These are phyloP conservation scores for Arthrobotrys entomopaga DNA, from an alignment of 2,329 filamentous ascomycete genomes.

Conservation along the genomic window DNA sequence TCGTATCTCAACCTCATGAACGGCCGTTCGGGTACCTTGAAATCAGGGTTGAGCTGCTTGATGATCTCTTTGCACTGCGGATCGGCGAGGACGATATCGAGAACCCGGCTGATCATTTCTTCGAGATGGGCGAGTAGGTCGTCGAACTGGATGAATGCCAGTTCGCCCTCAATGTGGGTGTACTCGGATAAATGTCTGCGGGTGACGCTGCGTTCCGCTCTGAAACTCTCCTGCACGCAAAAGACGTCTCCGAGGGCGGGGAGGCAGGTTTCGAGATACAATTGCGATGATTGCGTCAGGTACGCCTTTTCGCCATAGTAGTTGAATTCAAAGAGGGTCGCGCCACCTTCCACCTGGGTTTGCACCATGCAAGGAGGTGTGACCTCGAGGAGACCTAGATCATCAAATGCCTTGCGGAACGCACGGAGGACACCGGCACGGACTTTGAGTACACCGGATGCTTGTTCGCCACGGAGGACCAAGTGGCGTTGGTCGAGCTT, in stretches of 20 bases:
- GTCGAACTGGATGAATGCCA: conserved; percentile 93
- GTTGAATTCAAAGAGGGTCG: conserved; percentile 87
- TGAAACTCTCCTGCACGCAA: conserved; percentile 98
- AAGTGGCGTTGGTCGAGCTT: conserved; percentile 86
- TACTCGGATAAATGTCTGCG: conserved; percentile 95
- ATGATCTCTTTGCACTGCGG: conserved; percentile 77
- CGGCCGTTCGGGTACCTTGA: conserved; percentile 81
- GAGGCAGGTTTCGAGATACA: conserved; percentile 95
- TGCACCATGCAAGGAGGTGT: conserved; percentile 90
- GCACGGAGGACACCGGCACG: conserved; percentile 82
- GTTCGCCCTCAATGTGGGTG: conserved; percentile 93
- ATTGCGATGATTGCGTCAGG: conserved; percentile 94
- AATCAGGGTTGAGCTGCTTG: conserved; percentile 89
- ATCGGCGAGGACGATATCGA: conserved; percentile 80
- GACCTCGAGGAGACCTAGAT: conserved; percentile 81
- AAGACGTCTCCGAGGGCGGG: conserved; percentile 93
- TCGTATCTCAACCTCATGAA: conserved; percentile 95
- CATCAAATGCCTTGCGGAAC: conserved; percentile 81
- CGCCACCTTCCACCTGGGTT: conserved; percentile 92
- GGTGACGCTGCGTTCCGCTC: conserved; percentile 94
- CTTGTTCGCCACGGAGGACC: conserved; percentile 82
- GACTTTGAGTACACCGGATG: conserved; percentile 87
- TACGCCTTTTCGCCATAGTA: conserved; percentile 92
- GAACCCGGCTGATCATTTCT: conserved; percentile 83
- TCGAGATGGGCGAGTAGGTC: conserved; percentile 90